Base-by-base conservation (phyloP, 768 basidiomycete species). In the Imleria badia region DNA sequence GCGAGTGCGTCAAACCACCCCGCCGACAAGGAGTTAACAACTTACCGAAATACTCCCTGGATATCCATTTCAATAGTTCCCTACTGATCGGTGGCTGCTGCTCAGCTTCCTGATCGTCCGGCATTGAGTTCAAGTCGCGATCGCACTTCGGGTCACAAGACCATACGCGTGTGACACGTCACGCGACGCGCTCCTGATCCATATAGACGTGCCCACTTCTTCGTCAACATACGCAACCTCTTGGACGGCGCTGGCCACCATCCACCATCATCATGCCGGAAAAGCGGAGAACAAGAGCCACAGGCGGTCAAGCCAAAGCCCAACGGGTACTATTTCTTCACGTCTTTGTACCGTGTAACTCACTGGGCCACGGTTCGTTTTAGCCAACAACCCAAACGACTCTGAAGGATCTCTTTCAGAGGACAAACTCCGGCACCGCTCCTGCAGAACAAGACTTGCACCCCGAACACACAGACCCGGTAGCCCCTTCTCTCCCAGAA, bases 41-140 rank as follows among this genome's bases (percentile, higher is more conserved):
- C 64, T 45, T 39, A 66, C 72, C 73, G 14, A 64, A 60, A 47
- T 76, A 77, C 52, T 77, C 77, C 22, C 48, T 59, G 17, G 72
- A 77, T 45, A 77, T 66, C 72, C 74, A 75, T 61, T 50, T 60
- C 47, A 72, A 54, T 10, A 67, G 22, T 10, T 60, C 66, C 36
- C 34, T 51, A 22, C 50, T 60, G 23, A 55, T 22, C 8, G 47
- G 49, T 19, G 66, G 65, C 12, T 48, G 34, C 29, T 60, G 54
- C 38, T 52, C 55, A 11, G 47, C 15, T 20, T 62, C 56, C 12
- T 55, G 51, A 33, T 52, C 50, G 53, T 55, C 47, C 1, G 48
- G 41, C 61, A 64, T 61, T 17, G 4, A 29, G n/a, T 34, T 14
- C 10, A 22, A 23, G 42, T 12, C 12, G 20, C 12, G 6, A 15